Evolutionary conservation across 208 protist genomes (phyloP), one percentile per base, ranked within the genome.

Genomic region (Perkinsela sp.): DNA sequence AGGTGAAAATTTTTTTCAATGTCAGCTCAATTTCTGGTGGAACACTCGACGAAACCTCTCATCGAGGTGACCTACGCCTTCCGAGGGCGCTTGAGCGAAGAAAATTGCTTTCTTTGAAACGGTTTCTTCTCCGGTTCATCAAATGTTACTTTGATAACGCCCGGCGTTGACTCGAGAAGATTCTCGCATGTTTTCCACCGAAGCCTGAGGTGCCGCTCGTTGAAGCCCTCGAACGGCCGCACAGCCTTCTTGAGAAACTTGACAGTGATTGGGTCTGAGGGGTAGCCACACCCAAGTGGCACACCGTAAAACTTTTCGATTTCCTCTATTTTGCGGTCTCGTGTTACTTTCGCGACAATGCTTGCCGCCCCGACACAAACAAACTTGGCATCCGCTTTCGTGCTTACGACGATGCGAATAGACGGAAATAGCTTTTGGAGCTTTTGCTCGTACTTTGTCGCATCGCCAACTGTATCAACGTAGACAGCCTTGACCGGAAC

Each of bases 391-490:
- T 96, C 93, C 6, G 93, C 93, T 72, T 94, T 93, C 69, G 83
- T 87, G 2, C 81, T 67, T 13, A 91, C 83, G 28, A 82, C 83
- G 32, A 91, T 80, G 57, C 83, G 79, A 28, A 95, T 74, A 67
- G 91, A 75, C 6, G 89, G 90, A 68, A 93, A 94, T 31, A 83
- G 75, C 22, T 77, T 75, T 1, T 78, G 31, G 29, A 96, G 77
- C 30, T 79, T 77, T 0, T 71, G 66, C 71, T 85, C 76, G 72
- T 94, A 95, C 32, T 80, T 78, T 67, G 80, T 77, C 0, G 89
- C 81, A 1, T 85, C 79, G 0, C 89, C 87, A 30, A 95, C 88
- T 0, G 90, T 93, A 77, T 95, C 91, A n/a, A 95, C 79, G 78
- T 88, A 96, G 0, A 87, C 83, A 30, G 84, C 83, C 40, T 74